Conservation (phyloP, 2,329 filamentous ascomycete species). For the Teratosphaeriaceae sp. region DNA sequence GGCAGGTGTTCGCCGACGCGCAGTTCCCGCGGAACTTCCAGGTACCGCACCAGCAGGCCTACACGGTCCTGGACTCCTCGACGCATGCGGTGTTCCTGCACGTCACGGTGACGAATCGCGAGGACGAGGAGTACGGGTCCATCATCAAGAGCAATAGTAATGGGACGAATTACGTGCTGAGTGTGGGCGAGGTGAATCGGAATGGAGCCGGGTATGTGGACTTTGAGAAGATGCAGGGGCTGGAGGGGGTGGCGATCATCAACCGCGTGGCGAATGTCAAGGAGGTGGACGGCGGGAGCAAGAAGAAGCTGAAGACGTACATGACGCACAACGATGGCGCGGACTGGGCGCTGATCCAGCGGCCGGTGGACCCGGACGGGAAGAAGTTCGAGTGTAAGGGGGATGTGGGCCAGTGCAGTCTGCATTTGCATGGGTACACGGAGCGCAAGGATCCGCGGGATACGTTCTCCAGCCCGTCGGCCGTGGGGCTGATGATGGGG, state of each 20-base stretch:
- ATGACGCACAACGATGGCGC: conserved; percentile 97
- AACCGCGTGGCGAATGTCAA: conserved; percentile 75
- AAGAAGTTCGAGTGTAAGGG: conserved; percentile 65
- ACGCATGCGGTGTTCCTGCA: conserved; percentile 93
- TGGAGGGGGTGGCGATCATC: conserved; percentile 84
- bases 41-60: conserved; percentile 69
- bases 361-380: conserved; percentile 61
- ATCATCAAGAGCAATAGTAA: conserved; percentile 99
- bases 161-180: conserved; percentile 88
- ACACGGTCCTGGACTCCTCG: conserved; percentile 91
- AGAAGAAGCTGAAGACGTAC: conserved; percentile 79
- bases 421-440: conserved; percentile 94
- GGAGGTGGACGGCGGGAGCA: conserved; percentile 53
- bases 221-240: conserved; percentile 88
- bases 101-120: conserved; percentile 65
- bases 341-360: conserved; percentile 70
- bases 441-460: conserved; percentile 75
- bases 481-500: conserved; percentile 84
- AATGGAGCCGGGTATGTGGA: conserved; percentile 75
- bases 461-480: conserved; percentile 81
- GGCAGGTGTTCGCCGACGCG: conserved; percentile 71
- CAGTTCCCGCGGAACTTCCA: conserved; percentile 82
- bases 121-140: conserved; percentile 66
- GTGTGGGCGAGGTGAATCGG: conserved; percentile 73
- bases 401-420: conserved; percentile 60